Conservation (phyloP, 345 rosid genomes). For the Clausena lansium region DNA sequence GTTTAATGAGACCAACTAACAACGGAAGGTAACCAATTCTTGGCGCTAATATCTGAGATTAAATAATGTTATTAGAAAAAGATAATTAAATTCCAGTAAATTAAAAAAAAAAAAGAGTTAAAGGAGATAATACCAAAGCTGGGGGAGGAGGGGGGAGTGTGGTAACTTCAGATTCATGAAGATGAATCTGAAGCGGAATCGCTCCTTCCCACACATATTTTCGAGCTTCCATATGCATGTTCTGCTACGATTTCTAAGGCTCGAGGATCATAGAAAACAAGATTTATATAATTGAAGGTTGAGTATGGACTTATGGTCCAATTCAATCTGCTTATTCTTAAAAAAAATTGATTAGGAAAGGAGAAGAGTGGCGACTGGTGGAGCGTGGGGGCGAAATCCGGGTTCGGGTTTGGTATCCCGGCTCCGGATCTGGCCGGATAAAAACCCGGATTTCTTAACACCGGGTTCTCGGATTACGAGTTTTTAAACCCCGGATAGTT, state of each 20-base stretch:
- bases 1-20: constrained; percentile 59
- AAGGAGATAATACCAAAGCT: constrained; percentile 35
- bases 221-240: constrained; percentile 52
- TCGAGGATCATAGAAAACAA: neutral
- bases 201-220: constrained; percentile 88
- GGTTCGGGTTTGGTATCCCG: too few relatives aligned
- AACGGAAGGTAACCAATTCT: constrained; percentile 84
- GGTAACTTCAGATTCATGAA: constrained; percentile 84
- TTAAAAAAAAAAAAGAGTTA: neutral
- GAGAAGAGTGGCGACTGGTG: too few relatives aligned
- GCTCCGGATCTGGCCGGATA: too few relatives aligned
- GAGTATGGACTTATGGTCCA: neutral
- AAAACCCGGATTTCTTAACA: too few relatives aligned
- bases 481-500: too few relatives aligned
- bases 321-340: too few relatives aligned
- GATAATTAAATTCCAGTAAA: neutral
- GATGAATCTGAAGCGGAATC: constrained; percentile 83
- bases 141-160: constrained; percentile 87
- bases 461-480: too few relatives aligned
- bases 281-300: neutral
- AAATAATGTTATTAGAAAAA: neutral
- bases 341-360: too few relatives aligned
- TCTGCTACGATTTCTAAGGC: neutral
- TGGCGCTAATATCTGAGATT: constrained; percentile 61
- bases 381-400: too few relatives aligned